Evolutionary conservation across 2,329 filamentous ascomycete genomes (phyloP), one percentile per base, ranked within the genome.

Genomic region (Truncatella angustata): DNA sequence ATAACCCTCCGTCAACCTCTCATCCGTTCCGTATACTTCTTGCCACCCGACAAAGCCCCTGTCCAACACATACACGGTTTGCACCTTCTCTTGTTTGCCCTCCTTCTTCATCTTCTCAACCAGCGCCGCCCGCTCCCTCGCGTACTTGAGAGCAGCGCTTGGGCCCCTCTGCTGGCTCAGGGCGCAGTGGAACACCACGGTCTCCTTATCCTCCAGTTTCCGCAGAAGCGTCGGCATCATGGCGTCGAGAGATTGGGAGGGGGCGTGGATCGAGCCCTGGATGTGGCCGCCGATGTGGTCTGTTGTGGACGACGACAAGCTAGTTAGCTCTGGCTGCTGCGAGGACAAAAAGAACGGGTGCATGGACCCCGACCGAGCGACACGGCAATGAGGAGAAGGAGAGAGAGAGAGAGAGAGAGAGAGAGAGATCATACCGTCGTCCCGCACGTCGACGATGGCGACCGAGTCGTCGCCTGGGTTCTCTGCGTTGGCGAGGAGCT

Each of bases 261-360:
- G 91, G 11, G 90, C 79, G 77, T 96, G 90, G 48, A 80, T 82
- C 30, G 86, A 88, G 54, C 84, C 83, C 54, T 79, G 78, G 71
- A 97, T 97, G 72, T 97, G 92, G 28, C 93, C 93, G 59, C 93
- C 93, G 44, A 97, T 80, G 71, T 94, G 86, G 71, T 97, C 93
- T 91, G 59, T 12, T 5, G 34, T 39, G 26, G 3, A 23, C 3
- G 30, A 9, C 23, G 39, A 37, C 18, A 21, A n/a, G 4, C 3
- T 9, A 5, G 10, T 49, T 7, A 36, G 36, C 18, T 35, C n/a
- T n/a, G n/a, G n/a, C n/a, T n/a, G n/a, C n/a, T n/a, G n/a, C n/a
- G n/a, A n/a, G n/a, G n/a, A n/a, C n/a, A n/a, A n/a, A n/a, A n/a
- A n/a, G n/a, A n/a, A n/a, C n/a, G n/a, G n/a, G n/a, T n/a, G n/a